A percentile compares a stretch with the other conserved stretches of the same genome.
Conservation (phyloP, 441 rosid genomes). For the Biscutella laevigata region DNA sequence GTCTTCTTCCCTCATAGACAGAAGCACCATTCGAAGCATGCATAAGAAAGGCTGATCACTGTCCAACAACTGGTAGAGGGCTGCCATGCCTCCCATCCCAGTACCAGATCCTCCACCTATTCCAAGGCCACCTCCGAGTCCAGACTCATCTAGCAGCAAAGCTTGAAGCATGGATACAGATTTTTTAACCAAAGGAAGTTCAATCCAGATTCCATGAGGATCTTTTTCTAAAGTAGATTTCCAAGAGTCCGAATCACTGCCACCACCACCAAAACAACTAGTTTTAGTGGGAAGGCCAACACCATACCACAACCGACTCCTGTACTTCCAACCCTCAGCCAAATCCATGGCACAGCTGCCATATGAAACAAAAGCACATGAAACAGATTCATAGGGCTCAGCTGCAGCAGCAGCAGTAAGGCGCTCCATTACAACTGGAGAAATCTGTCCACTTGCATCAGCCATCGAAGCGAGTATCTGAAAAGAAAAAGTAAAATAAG, state of each 20-base stretch:
- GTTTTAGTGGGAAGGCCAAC: constrained; percentile 72
- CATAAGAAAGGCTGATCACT: constrained; percentile 99
- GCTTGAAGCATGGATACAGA: constrained; percentile 98
- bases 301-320: constrained; percentile 98
- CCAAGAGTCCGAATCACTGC: constrained; percentile 91
- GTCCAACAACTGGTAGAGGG: constrained; percentile 90
- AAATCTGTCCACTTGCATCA: constrained; percentile 93
- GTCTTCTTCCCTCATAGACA: constrained; percentile 98
- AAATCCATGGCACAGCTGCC: constrained; percentile 93
- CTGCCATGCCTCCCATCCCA: constrained; percentile 99
- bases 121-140: constrained; percentile 99
- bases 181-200: constrained; percentile 88
- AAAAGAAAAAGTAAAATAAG: constrained; percentile 18
- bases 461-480: constrained; percentile 99
- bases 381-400: constrained; percentile 96
- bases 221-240: constrained; percentile 83
- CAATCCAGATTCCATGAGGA: constrained; percentile 93
- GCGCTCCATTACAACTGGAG: constrained; percentile 91
- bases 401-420: constrained; percentile 97
- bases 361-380: constrained; percentile 96
- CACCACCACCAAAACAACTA: constrained; percentile 78
- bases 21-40: constrained; percentile 99
- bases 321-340: constrained; percentile 96
- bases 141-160: constrained; percentile 86
- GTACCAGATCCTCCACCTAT: constrained; percentile 99